Evolutionary conservation across 305 asterid genomes (phyloP), one percentile per base, ranked within the genome.

Genomic region (Solanum hybrid): DNA sequence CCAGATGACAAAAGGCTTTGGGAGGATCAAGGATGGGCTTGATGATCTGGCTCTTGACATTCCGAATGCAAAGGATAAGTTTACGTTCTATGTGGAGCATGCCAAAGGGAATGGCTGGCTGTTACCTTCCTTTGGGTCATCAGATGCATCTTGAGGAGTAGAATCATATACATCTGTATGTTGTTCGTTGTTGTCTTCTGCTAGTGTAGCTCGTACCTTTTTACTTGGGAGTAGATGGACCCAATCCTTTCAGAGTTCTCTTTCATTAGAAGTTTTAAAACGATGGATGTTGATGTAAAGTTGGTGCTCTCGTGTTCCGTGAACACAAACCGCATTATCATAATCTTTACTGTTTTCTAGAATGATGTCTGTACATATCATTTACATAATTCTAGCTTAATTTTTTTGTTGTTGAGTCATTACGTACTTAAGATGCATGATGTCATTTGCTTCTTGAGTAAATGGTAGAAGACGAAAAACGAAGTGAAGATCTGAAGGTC

Each of bases 1-100:
- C 89, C 99, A 97, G 96, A 96, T 97, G 98, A 96, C 96, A 12
- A 97, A 97, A 89, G 99, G 99, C n/a, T 96, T 94, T 38, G 93
- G 94, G 80, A 94, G 99, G 95, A 94, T 96, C 89, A 95, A 93
- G 92, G 99, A 96, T 33, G 98, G 98, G 91, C 96, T 97, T 5
- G 99, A 96, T 5, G 99, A 97, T 77, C 94, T 97, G 87, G 99
- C 99, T 12, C 99, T 97, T 1, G 99, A 97, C 91, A 96, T 96
- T 36, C 99, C 99, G 2, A 96, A 95, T 45, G 99, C 99, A 0
- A 93, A 92, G 91, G 98, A 95, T 4, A 97, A 97, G 90, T 95
- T 97, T 88, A 79, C 89, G 22, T 92, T 94, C 82, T 97, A 97
- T 27, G 86, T 93, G 90, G 94, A 92, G 87, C 91, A 93, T 13